Evolutionary conservation across 192 early-diverging fungal genomes (phyloP), one percentile per base, ranked within the genome.

Genomic region (Pilobolus umbonatus): DNA sequence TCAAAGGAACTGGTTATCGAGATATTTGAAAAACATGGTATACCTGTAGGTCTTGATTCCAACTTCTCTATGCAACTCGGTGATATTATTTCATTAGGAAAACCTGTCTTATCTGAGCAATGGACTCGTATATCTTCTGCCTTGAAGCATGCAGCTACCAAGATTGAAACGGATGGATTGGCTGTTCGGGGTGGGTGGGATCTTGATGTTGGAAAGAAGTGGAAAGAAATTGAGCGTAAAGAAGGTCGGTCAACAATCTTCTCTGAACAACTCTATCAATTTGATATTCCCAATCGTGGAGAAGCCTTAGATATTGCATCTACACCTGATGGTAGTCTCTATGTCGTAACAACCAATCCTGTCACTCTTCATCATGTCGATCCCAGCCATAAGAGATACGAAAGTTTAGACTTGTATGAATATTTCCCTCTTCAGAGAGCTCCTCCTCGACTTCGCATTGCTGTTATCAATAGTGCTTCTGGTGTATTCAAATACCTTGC

Each of bases 21-120:
- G 62, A 78, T 80, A 24, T 79, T 88, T 71, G 69, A 83, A 47
- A 88, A 88, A 62, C 82, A 88, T 50, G 87, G 85, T 25, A 81
- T 88, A 10, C 87, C 84, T 11, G 76, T 84, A 30, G 85, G 83
- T 39, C 69, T 87, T 48, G 78, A 88, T 38, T 86, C 84, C 3
- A 76, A 84, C 50, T 87, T 87, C 55, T 75, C 70, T 1, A 76
- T 88, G 50, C 72, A 81, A 21, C 65, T 88, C 5, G 82, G 80
- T 22, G 68, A 72, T 22, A 67, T 68, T 11, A 45, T 81, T 12
- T 55, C 74, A 17, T 65, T 87, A 14, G 73, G 76, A 24, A 63
- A 76, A 21, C 77, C 81, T 12, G 50, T 75, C 17, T 40, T 80
- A 26, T 73, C 83, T 6, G 80, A 87, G 58, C 52, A 59, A 26